Conservation (phyloP, 2,329 filamentous ascomycete species). For the Xylariales sp. region DNA sequence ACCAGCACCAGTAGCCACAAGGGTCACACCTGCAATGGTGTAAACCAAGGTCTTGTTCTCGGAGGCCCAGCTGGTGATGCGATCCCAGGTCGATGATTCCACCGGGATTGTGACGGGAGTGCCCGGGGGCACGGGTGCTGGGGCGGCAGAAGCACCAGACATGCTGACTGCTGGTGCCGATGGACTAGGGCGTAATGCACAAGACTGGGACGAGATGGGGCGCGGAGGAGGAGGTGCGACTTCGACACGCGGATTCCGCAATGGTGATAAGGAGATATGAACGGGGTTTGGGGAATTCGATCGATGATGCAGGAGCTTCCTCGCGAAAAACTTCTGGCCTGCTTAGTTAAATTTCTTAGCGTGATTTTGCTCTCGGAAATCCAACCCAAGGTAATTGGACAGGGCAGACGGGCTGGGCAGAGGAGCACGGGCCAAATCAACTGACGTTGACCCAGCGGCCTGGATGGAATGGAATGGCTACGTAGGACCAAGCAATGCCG, state of each 20-base stretch:
- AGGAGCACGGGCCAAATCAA: no score
- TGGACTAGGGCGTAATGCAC: not conserved
- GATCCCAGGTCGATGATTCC: constrained; percentile 75
- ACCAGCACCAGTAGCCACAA: constrained; percentile 86
- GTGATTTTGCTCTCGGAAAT: no score
- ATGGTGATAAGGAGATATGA: not conserved
- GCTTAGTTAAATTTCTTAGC: constrained; percentile 3
- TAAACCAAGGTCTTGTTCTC: constrained; percentile 96
- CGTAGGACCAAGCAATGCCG: no score
- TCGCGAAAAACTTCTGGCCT: constrained; percentile 5
- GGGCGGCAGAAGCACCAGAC: constrained; percentile 34
- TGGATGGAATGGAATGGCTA: no score
- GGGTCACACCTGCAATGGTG: constrained; percentile 89
- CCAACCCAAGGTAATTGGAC: no score
- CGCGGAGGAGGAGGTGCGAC: not conserved
- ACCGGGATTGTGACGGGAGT: constrained; percentile 41
- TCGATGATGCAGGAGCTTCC: constrained; percentile 8
- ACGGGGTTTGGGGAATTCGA: not conserved
- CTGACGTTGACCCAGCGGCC: no score
- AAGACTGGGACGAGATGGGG: not conserved
- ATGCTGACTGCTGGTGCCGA: constrained; percentile 18
- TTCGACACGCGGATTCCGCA: no score
- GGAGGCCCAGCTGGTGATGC: constrained; percentile 84
- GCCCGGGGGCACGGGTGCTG: constrained; percentile 43
- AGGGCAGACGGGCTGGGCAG: no score